These are phyloP conservation scores for Pisolithus tinctorius DNA, from an alignment of 768 basidiomycete genomes.

Conservation along the genomic window DNA sequence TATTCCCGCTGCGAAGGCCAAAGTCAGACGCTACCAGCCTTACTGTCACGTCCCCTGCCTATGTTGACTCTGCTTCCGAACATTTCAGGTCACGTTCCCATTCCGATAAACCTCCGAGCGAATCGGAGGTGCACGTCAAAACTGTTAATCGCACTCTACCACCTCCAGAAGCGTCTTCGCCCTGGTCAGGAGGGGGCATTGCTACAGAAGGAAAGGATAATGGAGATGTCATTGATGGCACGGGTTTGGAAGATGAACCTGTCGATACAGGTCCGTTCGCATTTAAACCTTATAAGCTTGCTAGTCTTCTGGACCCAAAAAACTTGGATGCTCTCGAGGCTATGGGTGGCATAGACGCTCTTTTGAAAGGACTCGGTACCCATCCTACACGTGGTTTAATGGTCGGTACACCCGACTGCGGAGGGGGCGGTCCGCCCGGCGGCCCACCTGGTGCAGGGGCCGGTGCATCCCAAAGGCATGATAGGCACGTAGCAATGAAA, in stretches of 20 bases:
- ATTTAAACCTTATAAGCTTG: slow-evolving; percentile 69
- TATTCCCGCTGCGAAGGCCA: slow-evolving; percentile 27
- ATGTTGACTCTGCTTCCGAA: slow-evolving; percentile 32
- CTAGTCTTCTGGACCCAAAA: slow-evolving; percentile 88
- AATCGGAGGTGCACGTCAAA: slow-evolving; percentile 3
- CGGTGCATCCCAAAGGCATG: slow-evolving; percentile 29
- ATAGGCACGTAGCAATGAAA: slow-evolving; percentile 11
- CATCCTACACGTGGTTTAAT: slow-evolving; percentile 42
- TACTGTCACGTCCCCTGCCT: slow-evolving; percentile 31
- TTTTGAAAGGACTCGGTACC: slow-evolving; percentile 73
- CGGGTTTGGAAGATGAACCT: slow-evolving; percentile 31
- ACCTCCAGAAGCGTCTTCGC: slow-evolving; percentile 10
- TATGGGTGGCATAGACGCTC: slow-evolving; percentile 63
- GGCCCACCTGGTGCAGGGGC: slow-evolving; percentile 21
- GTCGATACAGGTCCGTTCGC: slow-evolving; percentile 65
- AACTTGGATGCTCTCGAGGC: slow-evolving; percentile 53
- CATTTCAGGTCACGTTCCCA: slow-evolving; percentile 17
- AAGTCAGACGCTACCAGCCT: slow-evolving; percentile 29
- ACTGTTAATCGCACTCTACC: slow-evolving; percentile 1
- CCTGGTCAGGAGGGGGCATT: slow-evolving; percentile 18
- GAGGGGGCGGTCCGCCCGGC: slow-evolving; percentile 4
- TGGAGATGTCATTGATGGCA: slow-evolving; percentile 12
- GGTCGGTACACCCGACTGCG: background rate
- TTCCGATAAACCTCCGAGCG: slow-evolving; percentile 5
- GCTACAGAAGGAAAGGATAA: slow-evolving; percentile 17